These are phyloP conservation scores for Podospora didyma DNA, from an alignment of 495 filamentous ascomycete genomes.

Conservation along the genomic window DNA sequence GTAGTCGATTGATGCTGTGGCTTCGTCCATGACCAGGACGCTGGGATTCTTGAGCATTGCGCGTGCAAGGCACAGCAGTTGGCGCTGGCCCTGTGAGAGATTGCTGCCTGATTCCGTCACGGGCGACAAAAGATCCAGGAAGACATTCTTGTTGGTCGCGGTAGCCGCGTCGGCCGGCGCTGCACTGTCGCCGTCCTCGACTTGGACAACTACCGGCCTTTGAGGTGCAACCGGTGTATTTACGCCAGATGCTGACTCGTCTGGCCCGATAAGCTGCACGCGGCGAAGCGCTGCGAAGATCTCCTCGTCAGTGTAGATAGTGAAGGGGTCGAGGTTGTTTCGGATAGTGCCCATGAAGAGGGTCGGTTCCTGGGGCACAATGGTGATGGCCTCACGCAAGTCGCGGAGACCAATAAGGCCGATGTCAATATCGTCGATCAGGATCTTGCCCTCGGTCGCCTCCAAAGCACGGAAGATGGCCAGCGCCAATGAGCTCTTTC, in stretches of 20 bases:
- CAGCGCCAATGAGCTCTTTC: conserved; percentile 92
- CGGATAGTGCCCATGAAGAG: conserved; percentile 95
- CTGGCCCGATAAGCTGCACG: conserved; percentile 80
- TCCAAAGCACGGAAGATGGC: conserved; percentile 97
- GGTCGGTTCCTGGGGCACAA: conserved; percentile 97
- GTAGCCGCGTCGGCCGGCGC: conserved; percentile 31
- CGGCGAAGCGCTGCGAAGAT: conserved; percentile 83
- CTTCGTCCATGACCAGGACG: conserved; percentile 98
- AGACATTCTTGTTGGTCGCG: conserved; percentile 84
- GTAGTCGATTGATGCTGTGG: conserved; percentile 97
- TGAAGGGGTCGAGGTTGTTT: conserved; percentile 93
- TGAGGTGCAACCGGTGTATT: conserved; percentile 8
- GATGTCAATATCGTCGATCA: conserved; percentile 89
- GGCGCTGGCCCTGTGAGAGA: conserved; percentile 92
- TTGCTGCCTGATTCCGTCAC: conserved; percentile 93
- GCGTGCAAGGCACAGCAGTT: conserved; percentile 91
- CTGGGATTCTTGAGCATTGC: conserved; percentile 88
- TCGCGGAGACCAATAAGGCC: conserved; percentile 84
- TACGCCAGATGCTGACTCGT: conserved; percentile 26
- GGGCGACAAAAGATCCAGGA: conserved; percentile 78
- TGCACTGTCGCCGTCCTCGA: conserved; percentile 9
- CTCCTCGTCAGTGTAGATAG: conserved; percentile 83
- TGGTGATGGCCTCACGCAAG: conserved; percentile 89
- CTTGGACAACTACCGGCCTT: conserved; percentile 12
- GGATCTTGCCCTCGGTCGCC: conserved; percentile 82